Conservation (phyloP, 306 rosid genomes). For the Herpetospermum pedunculosum region DNA sequence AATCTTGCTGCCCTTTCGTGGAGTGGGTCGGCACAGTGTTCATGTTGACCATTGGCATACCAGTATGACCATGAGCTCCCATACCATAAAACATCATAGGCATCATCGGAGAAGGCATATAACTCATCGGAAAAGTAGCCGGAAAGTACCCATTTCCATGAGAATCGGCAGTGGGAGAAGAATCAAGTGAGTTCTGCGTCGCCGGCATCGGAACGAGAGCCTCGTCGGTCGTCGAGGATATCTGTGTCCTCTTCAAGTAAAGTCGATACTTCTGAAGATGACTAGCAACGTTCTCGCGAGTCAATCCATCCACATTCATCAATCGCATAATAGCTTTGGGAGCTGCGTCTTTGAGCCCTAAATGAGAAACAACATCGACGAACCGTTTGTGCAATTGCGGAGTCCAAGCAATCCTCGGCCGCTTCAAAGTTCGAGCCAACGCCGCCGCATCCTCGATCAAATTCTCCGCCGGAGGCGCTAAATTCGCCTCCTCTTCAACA, state of each 20-base stretch:
- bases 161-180: conserved; percentile 21
- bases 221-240: conserved; percentile 59
- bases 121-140: conserved; percentile 30
- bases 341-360: conserved; percentile 84
- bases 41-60: conserved; percentile 22
- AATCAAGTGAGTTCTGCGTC: conserved; percentile 54
- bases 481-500: conserved; percentile 52
- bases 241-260: conserved; percentile 77
- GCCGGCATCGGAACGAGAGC: conserved; percentile 65
- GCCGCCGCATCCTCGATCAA: conserved; percentile 32
- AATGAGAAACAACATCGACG: conserved; percentile 81
- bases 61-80: conserved; percentile 34
- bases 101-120: conserved; percentile 33
- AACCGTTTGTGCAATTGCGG: conserved; percentile 88
- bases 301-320: conserved; percentile 94
- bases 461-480: conserved; percentile 25
- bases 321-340: conserved; percentile 89
- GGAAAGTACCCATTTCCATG: conserved; percentile 35
- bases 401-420: conserved; percentile 85
- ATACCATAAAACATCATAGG: conserved; percentile 45
- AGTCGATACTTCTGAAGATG: conserved; percentile 90
- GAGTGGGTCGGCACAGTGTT: not conserved
- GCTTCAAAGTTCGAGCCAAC: conserved; percentile 32
- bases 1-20: conserved; percentile 28
- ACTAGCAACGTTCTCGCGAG: conserved; percentile 89